Base-by-base conservation (phyloP, 345 rosid genomes). In the Gossypium thurberi region DNA sequence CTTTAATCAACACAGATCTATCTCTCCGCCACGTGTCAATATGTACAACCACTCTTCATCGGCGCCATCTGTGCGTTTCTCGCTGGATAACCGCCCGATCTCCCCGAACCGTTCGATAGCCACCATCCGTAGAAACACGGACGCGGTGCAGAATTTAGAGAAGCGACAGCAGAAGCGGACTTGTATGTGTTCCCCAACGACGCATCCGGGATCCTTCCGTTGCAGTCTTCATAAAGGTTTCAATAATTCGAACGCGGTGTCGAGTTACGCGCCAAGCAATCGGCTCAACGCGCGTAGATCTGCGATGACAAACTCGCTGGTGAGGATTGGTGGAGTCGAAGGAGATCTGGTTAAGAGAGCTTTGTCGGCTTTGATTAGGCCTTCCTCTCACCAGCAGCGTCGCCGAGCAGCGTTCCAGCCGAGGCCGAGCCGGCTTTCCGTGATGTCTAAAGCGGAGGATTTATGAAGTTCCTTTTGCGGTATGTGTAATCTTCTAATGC, bases 141-240 rank as follows among this genome's bases (percentile, higher is more conserved):
- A 42, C 46, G 66, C 70, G 58, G 69, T 85, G 55, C 74, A 71
- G 59, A 84, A 82, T 43, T 11, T 71, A 33, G 81, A 80, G 53
- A 48, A 60, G 48, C 37, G 74, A 26, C 70, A 73, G 33, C 70
- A 69, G 48, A 84, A 84, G 77, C 64, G 82, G 69, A 83, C 88
- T 18, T 88, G 96, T 42, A 83, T 87, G 90, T 88, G 93, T 69
- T 86, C 96, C 11, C 93, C 93, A 1, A 86, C 96, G 23, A 81
- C 78, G 12, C 96, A 90, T 50, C 96, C 92, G 2, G 96, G 96
- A 18, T 90, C 96, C 3, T 90, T 90, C 85, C 88, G 96, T 4
- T 90, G 96, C 76, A 88, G 91, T 78, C 85, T 85, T 21, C 96
- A 90, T 74, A 90, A 88, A 72, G 75, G 40, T 26, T 74, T 70